Evolutionary conservation across 768 basidiomycete species (phyloP).

Genomic region (Pleurotus citrinopileatus): DNA sequence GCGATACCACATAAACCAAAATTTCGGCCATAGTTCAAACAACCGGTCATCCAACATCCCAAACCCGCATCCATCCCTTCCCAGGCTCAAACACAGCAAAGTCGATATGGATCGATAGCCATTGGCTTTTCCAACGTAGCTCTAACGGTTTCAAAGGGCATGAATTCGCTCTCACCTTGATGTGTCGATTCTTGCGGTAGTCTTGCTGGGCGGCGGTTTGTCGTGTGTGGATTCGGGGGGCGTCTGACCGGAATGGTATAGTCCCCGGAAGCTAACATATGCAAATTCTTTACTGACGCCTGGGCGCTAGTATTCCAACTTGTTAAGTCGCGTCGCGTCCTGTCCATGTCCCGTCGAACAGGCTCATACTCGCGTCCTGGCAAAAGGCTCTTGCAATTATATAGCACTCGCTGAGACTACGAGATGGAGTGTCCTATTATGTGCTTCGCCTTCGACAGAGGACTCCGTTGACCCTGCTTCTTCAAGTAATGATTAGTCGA

Average conservation of each 20-base stretch:
- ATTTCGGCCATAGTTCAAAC: neutral
- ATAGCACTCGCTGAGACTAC: too few species aligned
- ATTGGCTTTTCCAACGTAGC: slow-evolving; percentile 11
- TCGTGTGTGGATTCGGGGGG: neutral
- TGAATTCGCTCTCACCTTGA: slow-evolving; percentile 57
- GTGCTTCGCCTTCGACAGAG: too few species aligned
- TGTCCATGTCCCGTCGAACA: too few species aligned
- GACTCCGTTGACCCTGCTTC: too few species aligned
- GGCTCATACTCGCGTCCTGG: too few species aligned
- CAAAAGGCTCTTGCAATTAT: too few species aligned
- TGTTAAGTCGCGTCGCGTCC: too few species aligned
- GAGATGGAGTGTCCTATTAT: too few species aligned
- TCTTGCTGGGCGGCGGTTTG: slow-evolving; percentile 7
- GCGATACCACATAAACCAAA: slow-evolving; percentile 1
- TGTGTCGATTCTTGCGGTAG: slow-evolving; percentile 32
- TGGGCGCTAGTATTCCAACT: too few species aligned
- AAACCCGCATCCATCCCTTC: slow-evolving; percentile 40
- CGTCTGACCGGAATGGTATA: neutral
- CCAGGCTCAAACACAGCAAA: slow-evolving; percentile 17
- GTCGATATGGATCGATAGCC: slow-evolving; percentile 12
- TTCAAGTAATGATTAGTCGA: too few species aligned
- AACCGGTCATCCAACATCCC: slow-evolving; percentile 32
- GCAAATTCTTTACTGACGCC: neutral
- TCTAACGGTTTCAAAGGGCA: slow-evolving; percentile 16
- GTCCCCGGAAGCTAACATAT: neutral